These are phyloP conservation scores for Nitzschia sp. DNA, from an alignment of 108 stramenopile species.

Conservation along the genomic window DNA sequence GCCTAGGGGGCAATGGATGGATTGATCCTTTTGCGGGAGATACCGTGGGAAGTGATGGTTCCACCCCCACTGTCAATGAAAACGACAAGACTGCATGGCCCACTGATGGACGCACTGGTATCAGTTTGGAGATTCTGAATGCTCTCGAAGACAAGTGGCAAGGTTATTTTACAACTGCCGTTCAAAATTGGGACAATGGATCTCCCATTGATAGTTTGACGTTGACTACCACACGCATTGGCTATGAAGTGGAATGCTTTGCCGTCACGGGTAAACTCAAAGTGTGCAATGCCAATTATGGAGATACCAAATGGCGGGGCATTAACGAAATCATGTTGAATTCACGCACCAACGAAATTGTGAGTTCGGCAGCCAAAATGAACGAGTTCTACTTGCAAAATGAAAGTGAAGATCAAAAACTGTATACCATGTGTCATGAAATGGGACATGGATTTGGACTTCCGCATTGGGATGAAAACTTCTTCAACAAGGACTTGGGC, in stretches of 20 bases:
- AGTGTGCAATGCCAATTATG: conserved; percentile 87
- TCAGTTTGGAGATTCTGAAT: conserved; percentile 62
- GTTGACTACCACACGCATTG: conserved; percentile 28
- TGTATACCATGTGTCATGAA: conserved; percentile 79
- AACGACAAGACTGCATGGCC: conserved; percentile 27
- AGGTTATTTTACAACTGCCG: conserved; percentile 44
- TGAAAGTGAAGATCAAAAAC: conserved; percentile 51
- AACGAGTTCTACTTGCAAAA: conserved; percentile 76
- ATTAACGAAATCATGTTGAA: conserved; percentile 66
- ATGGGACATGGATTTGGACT: conserved; percentile 75
- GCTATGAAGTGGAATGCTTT: conserved; percentile 55
- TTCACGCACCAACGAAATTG: conserved; percentile 51
- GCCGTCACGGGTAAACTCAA: conserved; percentile 52
- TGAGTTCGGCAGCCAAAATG: conserved; percentile 64
- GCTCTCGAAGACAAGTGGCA: conserved; percentile 63
- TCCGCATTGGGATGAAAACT: conserved; percentile 82
- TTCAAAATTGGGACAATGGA: conserved; percentile 77
- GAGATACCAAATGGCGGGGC: conserved; percentile 78
- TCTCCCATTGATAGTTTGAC: conserved; percentile 67
- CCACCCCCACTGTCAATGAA: not conserved
- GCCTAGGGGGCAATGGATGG: conserved; percentile 22
- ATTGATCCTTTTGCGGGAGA: not conserved
- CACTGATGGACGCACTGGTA: conserved; percentile 44
- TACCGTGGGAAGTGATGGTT: conserved; percentile 1
- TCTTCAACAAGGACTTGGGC: conserved; percentile 75